phyloP scores from a whole-genome alignment of 768 basidiomycete species.

The Agrocybe chaxingu region DNA sequence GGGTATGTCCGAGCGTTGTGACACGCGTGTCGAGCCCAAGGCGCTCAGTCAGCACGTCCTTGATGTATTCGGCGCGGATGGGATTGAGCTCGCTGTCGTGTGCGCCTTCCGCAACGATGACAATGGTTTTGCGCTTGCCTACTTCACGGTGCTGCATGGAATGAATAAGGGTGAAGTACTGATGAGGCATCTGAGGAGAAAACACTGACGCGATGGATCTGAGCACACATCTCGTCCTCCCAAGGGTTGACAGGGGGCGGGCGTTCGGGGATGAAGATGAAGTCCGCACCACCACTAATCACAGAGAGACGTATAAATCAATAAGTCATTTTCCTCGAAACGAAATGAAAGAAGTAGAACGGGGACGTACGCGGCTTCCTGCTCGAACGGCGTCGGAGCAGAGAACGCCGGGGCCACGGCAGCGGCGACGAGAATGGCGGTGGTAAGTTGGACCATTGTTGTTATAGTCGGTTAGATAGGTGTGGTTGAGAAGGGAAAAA shows the following conservation, averaged over 20 bases:
- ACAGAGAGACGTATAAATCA: neutral
- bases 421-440: no score
- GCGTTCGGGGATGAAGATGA: conserved; percentile 94
- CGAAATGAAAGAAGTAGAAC: neutral
- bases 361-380: no score
- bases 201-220: conserved; percentile 67
- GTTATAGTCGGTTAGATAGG: no score
- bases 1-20: conserved; percentile 95
- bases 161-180: neutral
- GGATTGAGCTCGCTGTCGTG: conserved; percentile 84
- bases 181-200: neutral
- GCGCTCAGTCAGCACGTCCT: conserved; percentile 80
- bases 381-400: no score
- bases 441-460: no score
- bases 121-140: conserved; percentile 97
- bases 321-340: neutral
- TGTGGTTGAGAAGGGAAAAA: no score
- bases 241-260: conserved; percentile 79
- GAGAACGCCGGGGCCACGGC: no score
- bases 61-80: conserved; percentile 90
- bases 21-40: conserved; percentile 94
- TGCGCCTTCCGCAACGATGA: conserved; percentile 97
- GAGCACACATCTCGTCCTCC: conserved; percentile 90
- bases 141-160: conserved; percentile 72
- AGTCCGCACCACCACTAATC: conserved; percentile 84